A percentile compares a stretch with the other conserved stretches of the same genome.
Evolutionary conservation across 306 rosid species (phyloP).

Genomic region (Sechiopsis laciniata): DNA sequence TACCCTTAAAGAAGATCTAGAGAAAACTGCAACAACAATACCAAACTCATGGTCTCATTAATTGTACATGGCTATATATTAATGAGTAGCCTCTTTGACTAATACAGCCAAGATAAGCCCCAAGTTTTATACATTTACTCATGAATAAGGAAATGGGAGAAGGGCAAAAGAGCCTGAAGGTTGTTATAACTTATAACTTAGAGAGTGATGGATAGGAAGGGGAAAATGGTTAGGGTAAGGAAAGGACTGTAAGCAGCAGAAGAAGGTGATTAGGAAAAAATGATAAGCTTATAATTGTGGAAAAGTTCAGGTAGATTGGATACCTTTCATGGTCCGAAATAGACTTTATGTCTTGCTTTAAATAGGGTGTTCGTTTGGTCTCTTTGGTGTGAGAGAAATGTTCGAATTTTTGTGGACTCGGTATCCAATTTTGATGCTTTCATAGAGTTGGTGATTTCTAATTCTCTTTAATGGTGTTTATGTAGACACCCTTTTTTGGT

Average conservation of each 20-base stretch:
- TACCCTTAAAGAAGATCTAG: slow-evolving; percentile 5
- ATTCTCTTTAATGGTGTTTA: too few relatives aligned
- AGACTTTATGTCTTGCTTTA: too few relatives aligned
- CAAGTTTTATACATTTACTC: background rate
- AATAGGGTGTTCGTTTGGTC: too few relatives aligned
- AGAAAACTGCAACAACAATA: background rate
- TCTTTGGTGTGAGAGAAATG: too few relatives aligned
- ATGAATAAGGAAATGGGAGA: background rate
- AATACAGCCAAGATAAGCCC: background rate
- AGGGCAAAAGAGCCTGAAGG: background rate
- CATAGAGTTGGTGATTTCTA: too few relatives aligned
- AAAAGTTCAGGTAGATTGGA: background rate
- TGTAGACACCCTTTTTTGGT: too few relatives aligned
- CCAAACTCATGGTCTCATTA: background rate
- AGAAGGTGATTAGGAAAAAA: background rate
- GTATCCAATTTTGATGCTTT: too few relatives aligned
- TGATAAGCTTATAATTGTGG: background rate
- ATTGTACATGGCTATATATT: background rate
- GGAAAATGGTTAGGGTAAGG: background rate
- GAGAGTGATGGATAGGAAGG: background rate
- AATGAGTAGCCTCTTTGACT: background rate
- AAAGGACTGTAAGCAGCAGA: background rate
- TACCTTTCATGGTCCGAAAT: too few relatives aligned
- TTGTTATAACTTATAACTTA: background rate
- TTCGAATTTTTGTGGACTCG: too few relatives aligned